Percentiles rank a stretch among this genome's conserved stretches.
Evolutionary conservation across 2,329 filamentous ascomycete species (phyloP).

Genomic region (Claviceps pazoutovae): DNA sequence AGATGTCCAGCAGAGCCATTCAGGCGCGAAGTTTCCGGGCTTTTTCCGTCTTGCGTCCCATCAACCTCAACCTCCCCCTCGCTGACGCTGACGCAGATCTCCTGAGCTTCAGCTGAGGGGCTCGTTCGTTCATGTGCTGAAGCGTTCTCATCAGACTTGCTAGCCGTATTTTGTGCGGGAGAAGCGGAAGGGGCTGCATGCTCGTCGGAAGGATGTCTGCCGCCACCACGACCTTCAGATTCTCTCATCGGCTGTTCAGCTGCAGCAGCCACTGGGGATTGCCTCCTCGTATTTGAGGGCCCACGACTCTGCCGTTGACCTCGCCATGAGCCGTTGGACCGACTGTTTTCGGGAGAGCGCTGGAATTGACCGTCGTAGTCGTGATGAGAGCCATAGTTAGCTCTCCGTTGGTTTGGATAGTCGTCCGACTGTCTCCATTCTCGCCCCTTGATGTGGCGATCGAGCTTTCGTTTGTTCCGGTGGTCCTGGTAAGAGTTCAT

Average conservation of each 20-base stretch:
- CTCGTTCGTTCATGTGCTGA: neutral
- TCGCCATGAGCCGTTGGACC: neutral
- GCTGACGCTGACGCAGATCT: no score
- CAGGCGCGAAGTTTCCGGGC: neutral
- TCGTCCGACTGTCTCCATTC: constrained; percentile 10
- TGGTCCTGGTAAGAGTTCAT: constrained; percentile 16
- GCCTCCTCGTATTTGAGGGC: neutral
- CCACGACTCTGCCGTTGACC: constrained; percentile 2
- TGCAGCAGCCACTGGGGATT: neutral
- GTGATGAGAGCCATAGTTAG: neutral
- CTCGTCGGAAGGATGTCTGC: neutral
- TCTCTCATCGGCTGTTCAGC: neutral
- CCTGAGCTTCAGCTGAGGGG: neutral
- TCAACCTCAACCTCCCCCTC: neutral
- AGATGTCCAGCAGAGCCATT: neutral
- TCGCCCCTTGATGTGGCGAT: constrained; percentile 18
- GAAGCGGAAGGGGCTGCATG: neutral
- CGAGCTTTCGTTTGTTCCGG: constrained; percentile 18
- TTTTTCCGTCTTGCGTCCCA: neutral
- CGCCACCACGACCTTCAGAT: neutral
- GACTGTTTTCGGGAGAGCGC: constrained; percentile 1
- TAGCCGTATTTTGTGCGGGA: neutral
- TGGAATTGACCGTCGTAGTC: neutral
- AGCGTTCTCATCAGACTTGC: neutral
- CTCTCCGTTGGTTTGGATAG: neutral